phyloP scores from a whole-genome alignment of 2,329 filamentous ascomycete genomes.

The Exophiala calicioides region DNA sequence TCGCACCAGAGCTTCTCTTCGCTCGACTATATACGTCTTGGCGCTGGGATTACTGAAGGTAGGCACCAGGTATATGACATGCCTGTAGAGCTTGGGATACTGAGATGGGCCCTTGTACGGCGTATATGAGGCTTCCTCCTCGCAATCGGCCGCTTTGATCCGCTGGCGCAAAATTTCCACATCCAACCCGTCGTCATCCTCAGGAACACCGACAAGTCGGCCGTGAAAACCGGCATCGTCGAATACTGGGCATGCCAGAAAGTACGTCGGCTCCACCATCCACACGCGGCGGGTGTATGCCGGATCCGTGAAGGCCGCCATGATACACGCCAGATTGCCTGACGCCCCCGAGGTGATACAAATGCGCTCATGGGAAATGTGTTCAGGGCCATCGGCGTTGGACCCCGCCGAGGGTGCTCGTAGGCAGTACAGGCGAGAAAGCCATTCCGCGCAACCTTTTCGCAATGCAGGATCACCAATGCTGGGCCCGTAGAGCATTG shows the following conservation, averaged over 20 bases:
- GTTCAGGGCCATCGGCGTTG: conserved; percentile 45
- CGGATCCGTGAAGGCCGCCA: conserved; percentile 73
- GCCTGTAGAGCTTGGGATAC: conserved; percentile 69
- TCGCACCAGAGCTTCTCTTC: conserved; percentile 65
- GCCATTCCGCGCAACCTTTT: conserved; percentile 67
- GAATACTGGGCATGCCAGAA: conserved; percentile 71
- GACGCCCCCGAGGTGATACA: conserved; percentile 74
- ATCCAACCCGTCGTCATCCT: conserved; percentile 71
- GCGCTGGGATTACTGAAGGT: conserved; percentile 79
- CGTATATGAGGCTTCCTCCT: conserved; percentile 40
- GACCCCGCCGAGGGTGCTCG: conserved; percentile 4
- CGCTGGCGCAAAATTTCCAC: conserved; percentile 52
- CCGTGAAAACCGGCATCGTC: conserved; percentile 68
- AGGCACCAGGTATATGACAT: conserved; percentile 78
- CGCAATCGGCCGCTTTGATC: conserved; percentile 36
- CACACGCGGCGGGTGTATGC: conserved; percentile 67
- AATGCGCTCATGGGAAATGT: conserved; percentile 57
- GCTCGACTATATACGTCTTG: conserved; percentile 67
- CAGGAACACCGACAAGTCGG: conserved; percentile 64
- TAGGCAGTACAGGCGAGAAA: conserved; percentile 61
- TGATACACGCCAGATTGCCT: conserved; percentile 68
- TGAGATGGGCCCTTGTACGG: conserved; percentile 54
- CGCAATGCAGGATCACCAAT: conserved; percentile 69
- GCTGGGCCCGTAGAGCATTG: conserved; percentile 76
- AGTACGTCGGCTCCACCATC: conserved; percentile 73